Evolutionary conservation across 192 early-diverging fungal species (phyloP), one percentile per base, ranked within the genome.

Genomic region (Podila minutissima): DNA sequence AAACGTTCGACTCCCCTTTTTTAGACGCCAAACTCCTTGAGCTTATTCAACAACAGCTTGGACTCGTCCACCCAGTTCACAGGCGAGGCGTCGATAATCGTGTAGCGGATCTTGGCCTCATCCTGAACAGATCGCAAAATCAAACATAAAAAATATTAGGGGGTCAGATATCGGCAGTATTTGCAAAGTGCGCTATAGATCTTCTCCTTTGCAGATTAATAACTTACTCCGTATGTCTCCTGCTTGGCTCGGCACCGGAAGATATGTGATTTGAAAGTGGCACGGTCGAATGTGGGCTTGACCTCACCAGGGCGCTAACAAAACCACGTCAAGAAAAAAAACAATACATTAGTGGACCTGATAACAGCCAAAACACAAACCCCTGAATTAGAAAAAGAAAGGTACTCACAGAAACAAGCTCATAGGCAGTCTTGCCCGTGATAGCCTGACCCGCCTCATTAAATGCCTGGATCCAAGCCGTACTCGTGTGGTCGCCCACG

Each of bases 381-480:
- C 5, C 33, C 37, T 3, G 41, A 59, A 51, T 8, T 29, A 50
- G 9, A 62, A 62, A 33, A 60, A 3, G 0, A 28, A 9, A 29
- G 29, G 29, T 28, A 28, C 22, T 49, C 67, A 77, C 75, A 64
- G 33, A 59, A 17, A 69, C 64, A 37, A 97, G 72, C 15, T 95
- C 92, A 38, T 85, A 87, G 4, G 97, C 97, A 55, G 85, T 66
- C 26, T 76, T 84, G 13, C 94, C 94, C 4, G 98, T 68, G 48
- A 99, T 66, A 31, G 65, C 13, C 59, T 83, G 74, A 48, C 89
- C 97, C 0, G 86, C 64, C 3, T 99, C 98, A 82, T 98, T 95
- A 79, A 99, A 99, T 19, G 88, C 90, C 65, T 89, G 87, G 38
- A 98, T 67, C 93, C 93, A 99, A 33, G 86, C 74, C 70, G 94